Conservation (phyloP, 2,329 filamentous ascomycete species). For the Fusarium napiforme region DNA sequence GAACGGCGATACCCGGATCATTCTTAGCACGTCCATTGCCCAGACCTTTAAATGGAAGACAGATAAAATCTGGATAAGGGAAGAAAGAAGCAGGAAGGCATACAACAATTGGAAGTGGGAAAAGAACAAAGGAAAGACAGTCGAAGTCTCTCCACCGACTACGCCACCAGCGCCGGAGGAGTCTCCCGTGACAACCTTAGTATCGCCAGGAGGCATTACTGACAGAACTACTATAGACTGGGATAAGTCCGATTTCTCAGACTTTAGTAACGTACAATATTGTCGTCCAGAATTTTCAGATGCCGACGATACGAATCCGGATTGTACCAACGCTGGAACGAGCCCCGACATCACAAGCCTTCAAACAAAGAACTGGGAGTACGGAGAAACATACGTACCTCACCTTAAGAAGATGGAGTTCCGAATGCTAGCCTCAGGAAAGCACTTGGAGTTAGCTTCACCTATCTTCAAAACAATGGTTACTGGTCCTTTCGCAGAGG, state of each 20-base stretch:
- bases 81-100: rapidly evolving
- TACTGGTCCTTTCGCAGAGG: not conserved
- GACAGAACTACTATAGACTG: rapidly evolving
- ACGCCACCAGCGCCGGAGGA: rapidly evolving
- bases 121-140: not conserved
- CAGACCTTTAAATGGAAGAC: not conserved
- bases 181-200: rapidly evolving
- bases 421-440: conserved; percentile 1
- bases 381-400: not conserved
- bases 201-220: rapidly evolving
- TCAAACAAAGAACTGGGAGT: rapidly evolving
- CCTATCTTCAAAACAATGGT: conserved; percentile 11
- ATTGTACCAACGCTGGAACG: rapidly evolving
- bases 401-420: not conserved
- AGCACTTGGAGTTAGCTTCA: conserved; percentile 6
- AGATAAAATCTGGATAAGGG: not conserved
- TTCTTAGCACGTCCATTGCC: not conserved
- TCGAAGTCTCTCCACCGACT: rapidly evolving
- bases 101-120: rapidly evolving
- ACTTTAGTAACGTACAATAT: rapidly evolving
- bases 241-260: rapidly evolving
- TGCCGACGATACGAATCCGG: rapidly evolving
- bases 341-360: rapidly evolving
- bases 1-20: not conserved
- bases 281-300: rapidly evolving